phyloP scores from a whole-genome alignment of 129 eudicot genomes.

The Flaveria linearis region DNA sequence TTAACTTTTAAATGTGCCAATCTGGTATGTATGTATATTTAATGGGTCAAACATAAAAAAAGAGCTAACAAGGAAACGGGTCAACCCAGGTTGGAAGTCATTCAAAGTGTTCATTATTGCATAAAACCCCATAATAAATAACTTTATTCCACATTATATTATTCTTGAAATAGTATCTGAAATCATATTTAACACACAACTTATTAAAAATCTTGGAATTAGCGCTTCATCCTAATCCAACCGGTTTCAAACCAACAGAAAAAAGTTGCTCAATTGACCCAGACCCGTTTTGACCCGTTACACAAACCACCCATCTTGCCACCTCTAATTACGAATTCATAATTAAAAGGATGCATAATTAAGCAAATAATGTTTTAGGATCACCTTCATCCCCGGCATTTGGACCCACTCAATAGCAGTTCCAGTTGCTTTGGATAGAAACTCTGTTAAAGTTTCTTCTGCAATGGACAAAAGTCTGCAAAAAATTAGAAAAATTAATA shows the following conservation, averaged over 20 bases:
- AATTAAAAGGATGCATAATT: not conserved
- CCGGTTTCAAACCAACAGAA: not conserved
- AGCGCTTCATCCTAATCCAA: not conserved
- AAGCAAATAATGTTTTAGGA: not conserved
- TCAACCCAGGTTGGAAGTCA: not conserved
- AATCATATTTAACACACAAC: not conserved
- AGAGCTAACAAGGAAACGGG: not conserved
- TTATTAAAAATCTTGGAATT: not conserved
- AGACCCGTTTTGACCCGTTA: not conserved
- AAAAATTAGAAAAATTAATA: not conserved
- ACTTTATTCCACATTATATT: not conserved
- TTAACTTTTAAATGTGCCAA: not conserved
- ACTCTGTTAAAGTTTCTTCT: constrained; percentile 87
- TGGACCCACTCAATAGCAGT: constrained; percentile 97
- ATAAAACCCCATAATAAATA: not conserved
- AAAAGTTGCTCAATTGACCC: not conserved
- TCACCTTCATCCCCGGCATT: constrained; percentile 99
- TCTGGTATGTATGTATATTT: not conserved
- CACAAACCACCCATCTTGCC: constrained; percentile 7
- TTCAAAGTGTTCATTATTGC: not conserved
- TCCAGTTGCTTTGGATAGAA: constrained; percentile 96
- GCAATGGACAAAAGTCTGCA: constrained; percentile 85
- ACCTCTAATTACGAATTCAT: not conserved
- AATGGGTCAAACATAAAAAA: not conserved
- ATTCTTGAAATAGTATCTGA: not conserved